Conservation (phyloP, 768 basidiomycete species). For the Auriscalpium vulgare region DNA sequence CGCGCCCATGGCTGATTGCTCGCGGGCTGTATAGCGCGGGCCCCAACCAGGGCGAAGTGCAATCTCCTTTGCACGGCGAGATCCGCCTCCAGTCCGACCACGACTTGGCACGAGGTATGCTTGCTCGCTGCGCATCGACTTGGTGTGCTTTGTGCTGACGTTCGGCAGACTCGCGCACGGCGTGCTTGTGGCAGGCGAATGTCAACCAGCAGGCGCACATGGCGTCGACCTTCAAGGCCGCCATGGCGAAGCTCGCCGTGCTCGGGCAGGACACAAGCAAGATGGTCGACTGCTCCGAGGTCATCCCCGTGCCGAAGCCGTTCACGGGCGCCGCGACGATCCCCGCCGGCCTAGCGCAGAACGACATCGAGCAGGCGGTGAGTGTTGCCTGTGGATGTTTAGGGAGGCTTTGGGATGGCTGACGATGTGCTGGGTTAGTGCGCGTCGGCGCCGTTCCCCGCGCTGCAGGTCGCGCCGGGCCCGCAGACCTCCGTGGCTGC, state of each 20-base stretch:
- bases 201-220: slow-evolving; percentile 21
- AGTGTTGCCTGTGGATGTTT: not conserved
- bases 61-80: slow-evolving; percentile 32
- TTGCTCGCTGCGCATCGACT: not conserved
- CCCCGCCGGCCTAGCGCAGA: not conserved
- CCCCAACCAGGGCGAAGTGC: slow-evolving; percentile 32
- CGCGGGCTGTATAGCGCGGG: slow-evolving; percentile 21
- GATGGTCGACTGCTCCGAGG: slow-evolving; percentile 30
- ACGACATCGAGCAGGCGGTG: not conserved
- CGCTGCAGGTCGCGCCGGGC: slow-evolving; percentile 25
- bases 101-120: slow-evolving; percentile 13
- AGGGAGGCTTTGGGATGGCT: not conserved
- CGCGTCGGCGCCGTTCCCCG: slow-evolving; percentile 24
- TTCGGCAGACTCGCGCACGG: slow-evolving; percentile 24
- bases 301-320: not conserved
- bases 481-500: slow-evolving; percentile 24
- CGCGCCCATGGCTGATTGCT: not conserved
- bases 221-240: slow-evolving; percentile 27
- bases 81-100: slow-evolving; percentile 39
- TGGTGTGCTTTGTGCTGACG: not conserved
- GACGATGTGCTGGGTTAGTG: not conserved
- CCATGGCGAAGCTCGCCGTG: slow-evolving; percentile 36
- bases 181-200: slow-evolving; percentile 41
- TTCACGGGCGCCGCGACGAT: not conserved
- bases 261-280: slow-evolving; percentile 31